phyloP scores from a whole-genome alignment of 768 basidiomycete species.

The Crassisporium funariophilum region DNA sequence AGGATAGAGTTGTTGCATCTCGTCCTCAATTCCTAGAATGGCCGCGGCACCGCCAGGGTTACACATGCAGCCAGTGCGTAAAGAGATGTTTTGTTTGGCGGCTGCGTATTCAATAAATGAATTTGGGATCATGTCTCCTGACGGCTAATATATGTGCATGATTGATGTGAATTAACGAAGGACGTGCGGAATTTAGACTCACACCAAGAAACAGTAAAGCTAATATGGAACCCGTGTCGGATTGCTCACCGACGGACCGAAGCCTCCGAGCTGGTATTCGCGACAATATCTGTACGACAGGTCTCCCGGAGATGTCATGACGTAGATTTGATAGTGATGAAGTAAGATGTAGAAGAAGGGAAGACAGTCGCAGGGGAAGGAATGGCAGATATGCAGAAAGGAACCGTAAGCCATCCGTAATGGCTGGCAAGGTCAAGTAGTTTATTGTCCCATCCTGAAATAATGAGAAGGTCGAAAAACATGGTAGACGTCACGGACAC shows the following conservation, averaged over 20 bases:
- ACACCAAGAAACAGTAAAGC: constrained; percentile 67
- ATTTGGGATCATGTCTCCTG: constrained; percentile 67
- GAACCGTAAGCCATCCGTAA: constrained; percentile 77
- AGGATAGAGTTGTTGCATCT: constrained; percentile 62
- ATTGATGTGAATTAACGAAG: constrained; percentile 9
- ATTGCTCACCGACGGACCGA: constrained; percentile 61
- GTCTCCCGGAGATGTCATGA: constrained; percentile 60
- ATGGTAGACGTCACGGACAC: constrained; percentile 16
- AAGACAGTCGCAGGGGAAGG: constrained; percentile 73
- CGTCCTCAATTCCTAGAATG: constrained; percentile 62
- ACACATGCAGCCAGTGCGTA: constrained; percentile 87
- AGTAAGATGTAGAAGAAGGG: constrained; percentile 63
- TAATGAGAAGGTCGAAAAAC: constrained; percentile 5
- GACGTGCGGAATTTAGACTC: constrained; percentile 28
- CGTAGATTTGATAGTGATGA: constrained; percentile 55
- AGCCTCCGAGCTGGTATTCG: constrained; percentile 55
- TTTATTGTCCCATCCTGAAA: constrained; percentile 83
- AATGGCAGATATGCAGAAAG: constrained; percentile 79
- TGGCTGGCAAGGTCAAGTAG: constrained; percentile 74
- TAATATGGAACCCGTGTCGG: constrained; percentile 65
- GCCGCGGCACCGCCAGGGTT: constrained; percentile 83
- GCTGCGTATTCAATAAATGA: constrained; percentile 76
- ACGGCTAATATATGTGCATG: constrained; percentile 43
- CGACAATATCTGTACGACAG: constrained; percentile 72
- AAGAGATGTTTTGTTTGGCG: constrained; percentile 61